Evolutionary conservation across 352 stramenopile genomes (phyloP).

Genomic region (Phytophthora citrophthora): DNA sequence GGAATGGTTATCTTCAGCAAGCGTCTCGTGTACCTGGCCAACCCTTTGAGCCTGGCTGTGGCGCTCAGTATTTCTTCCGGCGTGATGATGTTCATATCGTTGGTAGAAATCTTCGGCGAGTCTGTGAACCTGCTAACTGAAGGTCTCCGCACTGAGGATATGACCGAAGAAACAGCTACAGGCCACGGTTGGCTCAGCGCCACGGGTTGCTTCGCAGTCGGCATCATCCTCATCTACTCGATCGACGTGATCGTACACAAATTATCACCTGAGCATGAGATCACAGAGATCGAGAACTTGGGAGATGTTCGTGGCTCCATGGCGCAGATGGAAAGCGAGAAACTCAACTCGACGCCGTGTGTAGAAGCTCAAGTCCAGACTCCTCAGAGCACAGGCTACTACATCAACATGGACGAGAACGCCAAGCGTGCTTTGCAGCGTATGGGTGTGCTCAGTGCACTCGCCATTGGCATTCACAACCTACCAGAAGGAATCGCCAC

Average conservation of each 20-base stretch:
- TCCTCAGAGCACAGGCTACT: not conserved
- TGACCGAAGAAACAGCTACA: constrained; percentile 18
- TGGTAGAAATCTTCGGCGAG: constrained; percentile 22
- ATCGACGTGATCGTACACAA: constrained; percentile 18
- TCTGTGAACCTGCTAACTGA: constrained; percentile 21
- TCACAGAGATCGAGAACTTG: constrained; percentile 2
- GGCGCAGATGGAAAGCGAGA: constrained; percentile 12
- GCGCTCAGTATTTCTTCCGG: constrained; percentile 5
- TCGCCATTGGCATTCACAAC: constrained; percentile 96
- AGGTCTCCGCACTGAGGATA: constrained; percentile 16
- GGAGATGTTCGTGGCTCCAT: constrained; percentile 34
- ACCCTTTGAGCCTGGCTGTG: constrained; percentile 20
- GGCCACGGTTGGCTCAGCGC: constrained; percentile 14
- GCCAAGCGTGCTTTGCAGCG: constrained; percentile 54
- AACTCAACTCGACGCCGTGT: constrained; percentile 15
- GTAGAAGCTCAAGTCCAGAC: constrained; percentile 20
- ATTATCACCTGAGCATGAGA: constrained; percentile 16
- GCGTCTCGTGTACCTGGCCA: constrained; percentile 20
- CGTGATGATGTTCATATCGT: constrained; percentile 24
- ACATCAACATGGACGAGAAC: constrained; percentile 42
- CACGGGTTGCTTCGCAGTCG: constrained; percentile 11
- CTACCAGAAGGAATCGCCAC: constrained; percentile 43
- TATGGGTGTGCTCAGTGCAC: constrained; percentile 90
- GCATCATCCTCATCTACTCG: constrained; percentile 15
- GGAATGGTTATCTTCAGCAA: constrained; percentile 25